phyloP scores from a whole-genome alignment of 169 alveolate genomes.

The Cryptosporidium xiaoi region DNA sequence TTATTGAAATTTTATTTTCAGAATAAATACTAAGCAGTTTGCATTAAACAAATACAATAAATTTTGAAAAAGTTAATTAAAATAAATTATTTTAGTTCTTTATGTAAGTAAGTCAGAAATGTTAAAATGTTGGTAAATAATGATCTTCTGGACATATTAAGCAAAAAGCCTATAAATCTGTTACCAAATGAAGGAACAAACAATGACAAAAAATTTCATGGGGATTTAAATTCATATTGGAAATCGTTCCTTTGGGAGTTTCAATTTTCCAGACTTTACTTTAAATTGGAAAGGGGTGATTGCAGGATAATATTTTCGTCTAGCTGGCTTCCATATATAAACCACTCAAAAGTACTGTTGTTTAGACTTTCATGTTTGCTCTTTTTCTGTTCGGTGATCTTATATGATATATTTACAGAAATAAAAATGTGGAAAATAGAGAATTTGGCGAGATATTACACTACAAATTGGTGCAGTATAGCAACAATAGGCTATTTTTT shows the following conservation, averaged over 20 bases:
- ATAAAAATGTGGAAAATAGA: constrained; percentile 68
- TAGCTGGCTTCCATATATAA: constrained; percentile 61
- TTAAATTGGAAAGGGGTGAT: constrained; percentile 58
- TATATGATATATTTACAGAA: constrained; percentile 62
- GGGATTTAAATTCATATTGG: constrained; percentile 32
- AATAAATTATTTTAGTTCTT: too few relatives aligned
- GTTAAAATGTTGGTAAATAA: constrained; percentile 14
- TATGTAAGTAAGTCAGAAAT: neutral
- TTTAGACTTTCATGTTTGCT: constrained; percentile 44
- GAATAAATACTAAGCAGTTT: too few relatives aligned
- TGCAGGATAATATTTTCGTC: constrained; percentile 63
- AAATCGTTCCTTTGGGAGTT: constrained; percentile 68
- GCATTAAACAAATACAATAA: too few relatives aligned
- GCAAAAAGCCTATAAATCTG: constrained; percentile 26
- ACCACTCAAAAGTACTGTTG: constrained; percentile 36
- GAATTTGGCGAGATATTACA: constrained; percentile 57
- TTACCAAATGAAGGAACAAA: constrained; percentile 5
- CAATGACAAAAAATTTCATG: constrained; percentile 10
- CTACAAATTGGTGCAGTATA: constrained; percentile 72
- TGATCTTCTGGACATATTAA: constrained; percentile 25
- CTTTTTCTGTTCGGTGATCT: constrained; percentile 7
- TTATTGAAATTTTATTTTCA: too few relatives aligned
- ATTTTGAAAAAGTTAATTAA: too few relatives aligned
- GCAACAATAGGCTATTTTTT: constrained; percentile 67
- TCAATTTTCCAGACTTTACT: constrained; percentile 56